A percentile compares a stretch with the other conserved stretches of the same genome.
Conservation (phyloP, 2,329 filamentous ascomycete species). For the Dothistroma septosporum region DNA sequence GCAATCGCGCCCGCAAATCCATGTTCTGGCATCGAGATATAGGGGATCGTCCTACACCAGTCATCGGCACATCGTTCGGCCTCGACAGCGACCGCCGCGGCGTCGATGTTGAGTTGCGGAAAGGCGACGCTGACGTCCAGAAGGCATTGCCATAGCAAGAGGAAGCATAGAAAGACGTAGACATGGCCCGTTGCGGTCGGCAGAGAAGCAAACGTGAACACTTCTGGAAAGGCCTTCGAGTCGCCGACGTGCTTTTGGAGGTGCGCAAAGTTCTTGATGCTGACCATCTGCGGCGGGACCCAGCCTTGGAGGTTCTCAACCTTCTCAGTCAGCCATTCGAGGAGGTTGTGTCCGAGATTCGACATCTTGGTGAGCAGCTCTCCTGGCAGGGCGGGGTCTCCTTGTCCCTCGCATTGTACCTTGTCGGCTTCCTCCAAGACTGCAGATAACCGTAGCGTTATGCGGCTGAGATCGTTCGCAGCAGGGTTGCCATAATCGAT, state of each 20-base stretch:
- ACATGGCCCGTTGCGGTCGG: background rate
- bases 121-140: background rate
- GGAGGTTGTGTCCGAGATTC: background rate
- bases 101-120: background rate
- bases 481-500: background rate
- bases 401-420: background rate
- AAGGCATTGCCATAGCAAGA: background rate
- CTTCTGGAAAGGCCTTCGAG: background rate
- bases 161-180: background rate
- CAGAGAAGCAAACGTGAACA: background rate
- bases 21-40: background rate
- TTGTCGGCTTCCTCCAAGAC: background rate
- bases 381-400: background rate
- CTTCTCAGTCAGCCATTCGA: background rate
- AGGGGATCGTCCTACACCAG: background rate
- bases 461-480: background rate
- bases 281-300: background rate
- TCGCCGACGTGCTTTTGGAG: background rate
- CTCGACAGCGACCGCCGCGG: background rate
- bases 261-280: background rate
- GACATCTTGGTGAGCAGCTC: background rate
- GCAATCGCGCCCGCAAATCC: background rate
- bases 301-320: background rate
- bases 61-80: background rate
- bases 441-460: background rate